Conservation (phyloP, 2,329 filamentous ascomycete species). For the Diaporthe citrichinensis region DNA sequence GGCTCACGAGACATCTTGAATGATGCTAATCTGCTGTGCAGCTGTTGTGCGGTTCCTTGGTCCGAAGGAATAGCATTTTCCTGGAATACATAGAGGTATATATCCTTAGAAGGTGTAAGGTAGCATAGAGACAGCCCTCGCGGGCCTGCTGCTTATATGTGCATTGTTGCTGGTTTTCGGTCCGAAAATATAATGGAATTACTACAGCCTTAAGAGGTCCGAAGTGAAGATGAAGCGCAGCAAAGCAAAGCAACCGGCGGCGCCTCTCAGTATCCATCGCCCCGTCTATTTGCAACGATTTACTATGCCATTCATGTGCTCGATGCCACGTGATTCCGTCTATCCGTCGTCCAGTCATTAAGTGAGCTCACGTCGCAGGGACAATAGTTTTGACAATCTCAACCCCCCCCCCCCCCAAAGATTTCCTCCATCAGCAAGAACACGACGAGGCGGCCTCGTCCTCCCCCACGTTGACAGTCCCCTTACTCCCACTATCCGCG, state of each 20-base stretch:
- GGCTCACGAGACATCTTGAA: background rate
- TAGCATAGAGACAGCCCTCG: conserved; percentile 13
- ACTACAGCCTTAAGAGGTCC: background rate
- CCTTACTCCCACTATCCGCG: conserved; percentile 44
- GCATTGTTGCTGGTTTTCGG: conserved; percentile 4
- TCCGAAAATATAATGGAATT: background rate
- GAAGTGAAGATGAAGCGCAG: conserved; percentile 17
- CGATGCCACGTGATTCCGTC: conserved; percentile 27
- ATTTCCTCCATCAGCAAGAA: conserved; percentile 44
- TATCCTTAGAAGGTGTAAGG: conserved; percentile 5
- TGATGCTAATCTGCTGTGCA: conserved; percentile 39
- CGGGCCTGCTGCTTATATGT: conserved; percentile 25
- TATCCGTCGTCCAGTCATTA: conserved; percentile 30
- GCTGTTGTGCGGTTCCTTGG: conserved; percentile 53
- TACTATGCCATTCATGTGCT: conserved; percentile 50
- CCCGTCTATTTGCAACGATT: conserved; percentile 22
- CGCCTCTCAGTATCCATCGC: conserved; percentile 8
- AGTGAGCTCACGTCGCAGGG: background rate
- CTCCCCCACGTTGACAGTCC: conserved; percentile 49
- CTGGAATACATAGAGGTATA: background rate
- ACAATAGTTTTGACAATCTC: background rate
- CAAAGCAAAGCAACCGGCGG: background rate
- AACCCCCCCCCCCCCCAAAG: background rate
- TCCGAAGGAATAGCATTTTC: conserved; percentile 47
- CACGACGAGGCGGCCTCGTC: conserved; percentile 40